phyloP scores from a whole-genome alignment of 2,329 filamentous ascomycete genomes.

The Trichoderma sp. region DNA sequence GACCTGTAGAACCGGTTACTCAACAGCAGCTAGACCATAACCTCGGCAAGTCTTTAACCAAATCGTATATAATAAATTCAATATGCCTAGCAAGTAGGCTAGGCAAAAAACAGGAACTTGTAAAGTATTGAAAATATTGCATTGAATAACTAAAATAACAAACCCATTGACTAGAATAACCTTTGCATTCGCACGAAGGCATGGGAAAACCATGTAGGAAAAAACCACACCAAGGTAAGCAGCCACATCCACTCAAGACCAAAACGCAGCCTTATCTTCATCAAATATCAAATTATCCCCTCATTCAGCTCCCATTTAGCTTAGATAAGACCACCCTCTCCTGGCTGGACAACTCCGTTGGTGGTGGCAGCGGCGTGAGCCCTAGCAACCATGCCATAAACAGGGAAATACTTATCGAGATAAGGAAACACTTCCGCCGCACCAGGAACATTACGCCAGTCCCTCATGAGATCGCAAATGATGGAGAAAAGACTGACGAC shows the following conservation, averaged over 20 bases:
- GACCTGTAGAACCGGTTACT: too few species aligned
- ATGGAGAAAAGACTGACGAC: slow-evolving; percentile 64
- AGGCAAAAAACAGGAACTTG: neutral
- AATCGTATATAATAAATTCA: neutral
- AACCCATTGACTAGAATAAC: neutral
- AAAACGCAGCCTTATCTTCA: neutral
- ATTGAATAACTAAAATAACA: neutral
- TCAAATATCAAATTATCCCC: neutral
- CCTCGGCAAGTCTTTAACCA: neutral
- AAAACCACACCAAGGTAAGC: slow-evolving; percentile 7
- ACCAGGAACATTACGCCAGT: slow-evolving; percentile 62
- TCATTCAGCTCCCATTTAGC: neutral
- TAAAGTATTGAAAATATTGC: neutral
- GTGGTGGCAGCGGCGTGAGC: slow-evolving; percentile 21
- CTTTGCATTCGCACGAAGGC: slow-evolving; percentile 9
- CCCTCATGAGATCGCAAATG: slow-evolving; percentile 68
- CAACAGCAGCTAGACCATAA: neutral
- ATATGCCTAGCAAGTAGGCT: neutral
- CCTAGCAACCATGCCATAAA: slow-evolving; percentile 64
- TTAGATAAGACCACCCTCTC: slow-evolving; percentile 12
- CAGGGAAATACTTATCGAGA: slow-evolving; percentile 65
- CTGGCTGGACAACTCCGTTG: slow-evolving; percentile 11
- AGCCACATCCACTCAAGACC: neutral
- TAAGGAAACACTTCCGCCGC: slow-evolving; percentile 61
- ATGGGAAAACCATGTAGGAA: neutral